Percentiles rank a stretch among this genome's conserved stretches.
Evolutionary conservation across 1,284 basidiomycete genomes (phyloP).

Genomic region (Lentinula novae-zelandiae): DNA sequence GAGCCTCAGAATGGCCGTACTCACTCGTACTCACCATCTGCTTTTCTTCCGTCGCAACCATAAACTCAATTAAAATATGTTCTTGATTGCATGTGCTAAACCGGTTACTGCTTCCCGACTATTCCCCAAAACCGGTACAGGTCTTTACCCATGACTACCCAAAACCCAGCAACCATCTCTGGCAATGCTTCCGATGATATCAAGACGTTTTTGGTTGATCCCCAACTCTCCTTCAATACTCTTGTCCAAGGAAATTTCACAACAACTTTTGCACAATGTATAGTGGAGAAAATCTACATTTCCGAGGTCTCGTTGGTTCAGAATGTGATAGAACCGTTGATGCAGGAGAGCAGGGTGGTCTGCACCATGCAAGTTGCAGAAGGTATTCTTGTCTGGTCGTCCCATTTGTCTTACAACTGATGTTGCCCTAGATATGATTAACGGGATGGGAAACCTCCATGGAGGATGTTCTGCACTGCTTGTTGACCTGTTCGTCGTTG

Average conservation of each 20-base stretch:
- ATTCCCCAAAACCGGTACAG: too few species aligned
- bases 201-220: slow-evolving; percentile 2
- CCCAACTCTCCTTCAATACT: not conserved
- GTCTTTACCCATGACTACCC: too few species aligned
- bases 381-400: not conserved
- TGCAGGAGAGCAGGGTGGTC: slow-evolving; percentile 4
- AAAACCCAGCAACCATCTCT: not conserved
- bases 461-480: slow-evolving; percentile 21
- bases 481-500: slow-evolving; percentile 19
- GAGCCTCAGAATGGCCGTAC: too few species aligned
- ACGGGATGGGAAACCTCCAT: slow-evolving; percentile 17
- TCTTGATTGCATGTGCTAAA: too few species aligned
- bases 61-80: too few species aligned
- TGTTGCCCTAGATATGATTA: slow-evolving; percentile 19
- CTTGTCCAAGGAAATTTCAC: not conserved
- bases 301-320: slow-evolving; percentile 6
- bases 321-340: too few species aligned
- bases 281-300: slow-evolving; percentile 1
- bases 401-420: not conserved
- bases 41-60: too few species aligned
- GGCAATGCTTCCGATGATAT: slow-evolving; percentile 10
- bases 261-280: slow-evolving; percentile 3
- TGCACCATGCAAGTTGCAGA: slow-evolving; percentile 6
- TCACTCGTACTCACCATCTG: too few species aligned
- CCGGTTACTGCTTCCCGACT: too few species aligned